A percentile compares a stretch with the other conserved stretches of the same genome.
Conservation (phyloP, 495 filamentous ascomycete genomes). For the Talaromyces borbonicus region DNA sequence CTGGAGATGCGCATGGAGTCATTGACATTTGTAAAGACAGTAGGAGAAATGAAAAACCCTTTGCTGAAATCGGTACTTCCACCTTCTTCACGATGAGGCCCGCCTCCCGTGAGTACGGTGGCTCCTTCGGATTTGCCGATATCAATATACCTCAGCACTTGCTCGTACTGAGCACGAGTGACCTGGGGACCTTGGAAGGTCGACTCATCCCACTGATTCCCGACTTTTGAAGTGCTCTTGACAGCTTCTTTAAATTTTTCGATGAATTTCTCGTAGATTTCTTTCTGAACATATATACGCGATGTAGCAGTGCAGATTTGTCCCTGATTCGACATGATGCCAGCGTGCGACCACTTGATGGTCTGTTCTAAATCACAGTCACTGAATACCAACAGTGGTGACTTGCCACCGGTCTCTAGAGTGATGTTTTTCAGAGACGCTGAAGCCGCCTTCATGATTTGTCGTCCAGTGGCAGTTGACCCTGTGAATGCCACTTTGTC, state of each 20-base stretch:
- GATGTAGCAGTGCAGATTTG: slow-evolving; percentile 86
- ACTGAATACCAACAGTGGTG: slow-evolving; percentile 73
- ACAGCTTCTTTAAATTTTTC: slow-evolving; percentile 58
- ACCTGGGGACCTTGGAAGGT: slow-evolving; percentile 86
- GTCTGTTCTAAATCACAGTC: slow-evolving; percentile 79
- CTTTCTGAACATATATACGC: slow-evolving; percentile 68
- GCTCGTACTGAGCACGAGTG: slow-evolving; percentile 74
- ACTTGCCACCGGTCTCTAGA: slow-evolving; percentile 88
- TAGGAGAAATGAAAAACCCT: slow-evolving; percentile 62
- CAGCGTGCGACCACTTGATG: slow-evolving; percentile 69
- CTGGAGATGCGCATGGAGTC: slow-evolving; percentile 56
- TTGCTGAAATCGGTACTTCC: slow-evolving; percentile 25
- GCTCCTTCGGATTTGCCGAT: slow-evolving; percentile 75
- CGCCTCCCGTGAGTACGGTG: slow-evolving; percentile 62
- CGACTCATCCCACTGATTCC: slow-evolving; percentile 67
- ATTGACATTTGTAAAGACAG: slow-evolving; percentile 59
- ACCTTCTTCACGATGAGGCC: slow-evolving; percentile 47
- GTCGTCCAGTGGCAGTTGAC: slow-evolving; percentile 70
- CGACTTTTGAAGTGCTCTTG: slow-evolving; percentile 57
- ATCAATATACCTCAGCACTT: slow-evolving; percentile 71
- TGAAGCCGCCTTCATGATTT: slow-evolving; percentile 88
- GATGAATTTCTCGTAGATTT: slow-evolving; percentile 67
- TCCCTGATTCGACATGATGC: slow-evolving; percentile 70
- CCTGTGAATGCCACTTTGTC: slow-evolving; percentile 94
- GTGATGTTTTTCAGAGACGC: slow-evolving; percentile 90